Evolutionary conservation across 306 rosid genomes (phyloP).

Genomic region (Lithocarpus polystachyus): DNA sequence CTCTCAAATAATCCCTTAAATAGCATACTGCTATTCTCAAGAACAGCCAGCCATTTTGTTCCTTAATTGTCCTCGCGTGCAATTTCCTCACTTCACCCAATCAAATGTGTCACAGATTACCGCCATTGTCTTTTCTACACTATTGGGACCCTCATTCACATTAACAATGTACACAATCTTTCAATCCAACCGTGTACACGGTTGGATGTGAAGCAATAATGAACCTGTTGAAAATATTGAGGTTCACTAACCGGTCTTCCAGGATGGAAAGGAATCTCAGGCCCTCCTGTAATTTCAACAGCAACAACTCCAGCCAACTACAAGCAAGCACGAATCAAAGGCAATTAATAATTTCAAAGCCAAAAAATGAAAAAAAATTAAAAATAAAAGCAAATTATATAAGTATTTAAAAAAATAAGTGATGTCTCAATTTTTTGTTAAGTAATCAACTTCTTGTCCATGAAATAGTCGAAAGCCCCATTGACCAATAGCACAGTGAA

Average conservation of each 20-base stretch:
- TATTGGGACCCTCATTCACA: not conserved
- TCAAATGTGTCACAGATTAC: not conserved
- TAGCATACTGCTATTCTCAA: not conserved
- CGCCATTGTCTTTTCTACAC: not conserved
- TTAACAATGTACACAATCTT: not conserved
- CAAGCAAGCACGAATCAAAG: not conserved
- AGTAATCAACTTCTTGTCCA: too few species aligned
- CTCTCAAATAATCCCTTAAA: not conserved
- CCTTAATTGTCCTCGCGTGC: not conserved
- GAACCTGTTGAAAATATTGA: not conserved
- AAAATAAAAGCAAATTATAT: not conserved
- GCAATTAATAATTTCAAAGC: not conserved
- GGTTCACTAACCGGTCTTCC: constrained; percentile 48
- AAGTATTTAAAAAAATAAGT: too few species aligned
- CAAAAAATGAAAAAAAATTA: not conserved
- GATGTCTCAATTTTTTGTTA: too few species aligned
- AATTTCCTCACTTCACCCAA: not conserved
- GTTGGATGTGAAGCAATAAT: not conserved
- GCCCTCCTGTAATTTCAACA: constrained; percentile 65
- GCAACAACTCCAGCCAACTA: constrained; percentile 70
- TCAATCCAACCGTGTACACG: not conserved
- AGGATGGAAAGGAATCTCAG: constrained; percentile 58
- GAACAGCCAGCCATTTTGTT: not conserved
- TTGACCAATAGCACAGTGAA: too few species aligned
- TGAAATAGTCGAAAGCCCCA: too few species aligned